Conservation (phyloP, 2,329 filamentous ascomycete genomes). For the Coniochaeta sp. region DNA sequence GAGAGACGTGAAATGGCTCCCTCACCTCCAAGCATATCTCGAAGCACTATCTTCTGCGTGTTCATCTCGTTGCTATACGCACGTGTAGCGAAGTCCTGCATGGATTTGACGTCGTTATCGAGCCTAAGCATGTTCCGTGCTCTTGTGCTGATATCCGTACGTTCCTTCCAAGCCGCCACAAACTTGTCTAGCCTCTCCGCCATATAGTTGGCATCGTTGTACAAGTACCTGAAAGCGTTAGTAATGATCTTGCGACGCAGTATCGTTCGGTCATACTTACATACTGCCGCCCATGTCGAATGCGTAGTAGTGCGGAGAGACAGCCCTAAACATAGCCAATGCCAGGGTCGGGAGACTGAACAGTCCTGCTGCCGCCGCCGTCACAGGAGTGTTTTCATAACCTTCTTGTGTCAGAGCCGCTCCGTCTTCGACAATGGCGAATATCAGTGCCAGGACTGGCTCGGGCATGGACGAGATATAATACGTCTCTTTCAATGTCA, state of each 20-base stretch:
- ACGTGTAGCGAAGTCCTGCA: conserved; percentile 53
- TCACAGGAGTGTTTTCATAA: conserved; percentile 48
- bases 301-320: conserved; percentile 68
- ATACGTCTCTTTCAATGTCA: conserved; percentile 80
- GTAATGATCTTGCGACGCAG: background rate
- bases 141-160: conserved; percentile 41
- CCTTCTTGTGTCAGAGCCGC: conserved; percentile 45
- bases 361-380: conserved; percentile 60
- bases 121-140: conserved; percentile 49
- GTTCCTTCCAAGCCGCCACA: conserved; percentile 41
- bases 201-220: conserved; percentile 61
- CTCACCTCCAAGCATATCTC: conserved; percentile 50
- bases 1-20: background rate
- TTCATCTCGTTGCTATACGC: conserved; percentile 56
- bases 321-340: conserved; percentile 72
- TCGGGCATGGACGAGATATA: conserved; percentile 83
- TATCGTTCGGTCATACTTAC: conserved; percentile 33
- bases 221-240: conserved; percentile 45
- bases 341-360: conserved; percentile 66
- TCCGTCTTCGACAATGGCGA: conserved; percentile 51
- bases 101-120: conserved; percentile 51
- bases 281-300: conserved; percentile 56
- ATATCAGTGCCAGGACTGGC: conserved; percentile 62
- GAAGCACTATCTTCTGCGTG: conserved; percentile 53
- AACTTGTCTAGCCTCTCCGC: conserved; percentile 48